Percentiles rank a stretch among this genome's conserved stretches.
Evolutionary conservation across 306 rosid genomes (phyloP).

Genomic region (Lagenaria siceraria): DNA sequence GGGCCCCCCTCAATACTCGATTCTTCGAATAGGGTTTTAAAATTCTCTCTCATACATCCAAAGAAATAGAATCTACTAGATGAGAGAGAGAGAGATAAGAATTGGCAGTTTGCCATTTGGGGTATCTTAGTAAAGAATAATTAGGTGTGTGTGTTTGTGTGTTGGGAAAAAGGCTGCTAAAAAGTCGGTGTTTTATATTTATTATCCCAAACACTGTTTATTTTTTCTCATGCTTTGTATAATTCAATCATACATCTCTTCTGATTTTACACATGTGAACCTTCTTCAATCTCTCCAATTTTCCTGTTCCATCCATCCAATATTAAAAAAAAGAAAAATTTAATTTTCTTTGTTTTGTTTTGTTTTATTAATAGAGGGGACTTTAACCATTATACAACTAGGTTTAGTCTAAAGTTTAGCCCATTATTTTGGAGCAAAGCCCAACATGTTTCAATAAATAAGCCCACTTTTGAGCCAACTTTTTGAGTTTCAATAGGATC

Average conservation of each 20-base stretch:
- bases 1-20: too few species aligned
- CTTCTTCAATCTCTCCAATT: too few species aligned
- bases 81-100: not conserved
- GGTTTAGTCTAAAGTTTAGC: not conserved
- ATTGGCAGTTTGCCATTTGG: constrained; percentile 1
- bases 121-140: not conserved
- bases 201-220: not conserved
- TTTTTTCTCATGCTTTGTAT: not conserved
- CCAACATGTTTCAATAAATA: not conserved
- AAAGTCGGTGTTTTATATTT: not conserved
- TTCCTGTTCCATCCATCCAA: too few species aligned
- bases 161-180: not conserved
- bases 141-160: not conserved
- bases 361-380: not conserved
- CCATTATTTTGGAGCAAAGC: not conserved
- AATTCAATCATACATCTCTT: not conserved
- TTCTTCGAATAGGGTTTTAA: too few species aligned
- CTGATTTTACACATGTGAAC: not conserved
- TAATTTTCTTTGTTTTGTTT: too few species aligned
- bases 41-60: not conserved
- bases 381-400: not conserved
- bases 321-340: too few species aligned
- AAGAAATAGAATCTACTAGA: too few species aligned
- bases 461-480: too few species aligned
- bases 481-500: too few species aligned